Base-by-base conservation (phyloP, 73 alveolate genomes). In the Paramecium pentaurelia region DNA sequence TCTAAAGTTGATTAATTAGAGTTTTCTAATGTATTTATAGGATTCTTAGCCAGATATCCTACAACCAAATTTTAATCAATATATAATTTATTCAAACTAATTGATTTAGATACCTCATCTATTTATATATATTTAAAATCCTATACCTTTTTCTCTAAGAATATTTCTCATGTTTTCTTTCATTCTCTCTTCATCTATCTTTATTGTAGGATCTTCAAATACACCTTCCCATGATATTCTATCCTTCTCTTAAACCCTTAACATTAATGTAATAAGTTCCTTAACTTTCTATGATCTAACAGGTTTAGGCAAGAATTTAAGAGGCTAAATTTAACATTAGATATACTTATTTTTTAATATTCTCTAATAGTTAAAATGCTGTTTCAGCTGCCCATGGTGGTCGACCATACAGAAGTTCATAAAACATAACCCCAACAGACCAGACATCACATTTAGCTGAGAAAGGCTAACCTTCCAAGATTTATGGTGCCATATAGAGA, bases 401-500 rank as follows among this genome's bases (percentile, higher is more conserved):
- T 30, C 70, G 25, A 18, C 94, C 94, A 44, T 89, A 89, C 25
- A 89, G 86, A 51, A 92, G 59, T 45, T 92, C 95, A 44, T 71
- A 92, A 77, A 80, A 92, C 77, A 92, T 73, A 6, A 92, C 93
- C 8, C 95, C 95, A 14, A 92, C 93, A 38, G 93, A 75, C 95
- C 95, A 92, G 8, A 92, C 95, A 83, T 92, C 95, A 86, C 95
- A 92, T 45, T 84, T 84, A 70, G 71, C 86, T 28, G 86, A 71
- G 37, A 84, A 92, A 3, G 95, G 95, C 8, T 60, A 71, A 25
- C 95, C 95, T 37, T 92, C 95, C 12, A 92, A 71, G 3, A 92
- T 86, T 64, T 92, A 44, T 28, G 95, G 95, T 25, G 95, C 92
- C 95, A 92, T 92, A 38, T 86, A 92, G 27, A 92, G 70, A n/a